Evolutionary conservation across 352 stramenopile species (phyloP).

Genomic region (Phytopythium montanum): DNA sequence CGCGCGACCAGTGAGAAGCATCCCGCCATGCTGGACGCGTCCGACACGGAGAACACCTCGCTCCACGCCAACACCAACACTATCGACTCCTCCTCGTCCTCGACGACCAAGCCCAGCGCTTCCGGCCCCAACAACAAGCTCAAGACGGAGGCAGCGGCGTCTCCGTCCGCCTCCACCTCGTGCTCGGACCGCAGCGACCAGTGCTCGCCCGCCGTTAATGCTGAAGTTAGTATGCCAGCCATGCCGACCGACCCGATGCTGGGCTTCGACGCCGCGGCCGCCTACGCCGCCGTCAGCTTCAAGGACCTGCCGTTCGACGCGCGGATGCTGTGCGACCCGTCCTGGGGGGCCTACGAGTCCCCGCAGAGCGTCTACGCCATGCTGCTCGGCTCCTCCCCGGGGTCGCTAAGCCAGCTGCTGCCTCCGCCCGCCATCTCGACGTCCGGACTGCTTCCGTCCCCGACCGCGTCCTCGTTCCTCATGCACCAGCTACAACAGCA

Average conservation of each 20-base stretch:
- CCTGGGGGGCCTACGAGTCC: conserved; percentile 31
- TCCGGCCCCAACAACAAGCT: not conserved
- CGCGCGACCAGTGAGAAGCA: conserved; percentile 1
- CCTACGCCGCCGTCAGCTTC: conserved; percentile 12
- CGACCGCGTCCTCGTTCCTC: conserved; percentile 33
- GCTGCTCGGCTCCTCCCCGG: conserved; percentile 23
- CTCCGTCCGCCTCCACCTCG: not conserved
- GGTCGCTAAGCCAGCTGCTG: conserved; percentile 14
- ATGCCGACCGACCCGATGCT: not conserved
- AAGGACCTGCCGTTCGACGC: conserved; percentile 50
- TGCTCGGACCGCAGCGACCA: conserved; percentile 4
- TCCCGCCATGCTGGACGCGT: not conserved
- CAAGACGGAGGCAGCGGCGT: not conserved
- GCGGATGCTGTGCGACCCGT: conserved; percentile 40
- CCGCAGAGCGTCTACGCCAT: conserved; percentile 56
- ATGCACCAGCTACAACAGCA: conserved; percentile 35
- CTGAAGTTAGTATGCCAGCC: not conserved
- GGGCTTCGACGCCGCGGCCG: conserved; percentile 19
- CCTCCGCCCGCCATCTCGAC: conserved; percentile 18
- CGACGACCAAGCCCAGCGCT: not conserved
- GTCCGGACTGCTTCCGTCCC: conserved; percentile 8
- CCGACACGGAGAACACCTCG: not conserved
- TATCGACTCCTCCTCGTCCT: not conserved
- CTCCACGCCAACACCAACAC: not conserved
- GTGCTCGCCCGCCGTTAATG: not conserved